These are phyloP conservation scores for Dipodascus albidus DNA, from an alignment of 805 yeast species.

Conservation along the genomic window DNA sequence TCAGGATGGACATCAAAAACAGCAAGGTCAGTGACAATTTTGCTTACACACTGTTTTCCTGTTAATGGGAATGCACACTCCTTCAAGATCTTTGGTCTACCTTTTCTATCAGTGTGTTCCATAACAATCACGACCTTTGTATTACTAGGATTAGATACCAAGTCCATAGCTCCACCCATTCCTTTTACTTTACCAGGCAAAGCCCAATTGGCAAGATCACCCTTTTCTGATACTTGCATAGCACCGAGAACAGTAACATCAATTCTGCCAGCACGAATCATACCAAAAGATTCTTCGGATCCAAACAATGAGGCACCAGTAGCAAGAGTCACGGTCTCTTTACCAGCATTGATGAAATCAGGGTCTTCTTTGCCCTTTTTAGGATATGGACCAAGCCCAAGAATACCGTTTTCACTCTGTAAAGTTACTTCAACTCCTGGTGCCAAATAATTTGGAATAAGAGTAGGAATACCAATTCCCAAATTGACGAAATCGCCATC, in stretches of 20 bases:
- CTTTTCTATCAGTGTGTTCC: slow-evolving; percentile 35
- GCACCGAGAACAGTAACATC: slow-evolving; percentile 33
- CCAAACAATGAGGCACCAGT: slow-evolving; percentile 34
- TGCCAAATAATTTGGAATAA: slow-evolving; percentile 30
- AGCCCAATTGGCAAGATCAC: slow-evolving; percentile 38
- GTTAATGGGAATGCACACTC: slow-evolving; percentile 33
- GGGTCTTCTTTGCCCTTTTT: slow-evolving; percentile 31
- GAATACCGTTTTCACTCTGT: slow-evolving; percentile 35
- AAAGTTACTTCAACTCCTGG: slow-evolving; percentile 26
- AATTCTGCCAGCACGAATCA: slow-evolving; percentile 34
- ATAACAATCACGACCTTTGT: slow-evolving; percentile 33
- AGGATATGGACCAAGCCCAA: slow-evolving; percentile 33
- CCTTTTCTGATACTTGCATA: slow-evolving; percentile 31
- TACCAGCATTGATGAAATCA: slow-evolving; percentile 35
- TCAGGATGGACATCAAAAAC: slow-evolving; percentile 31
- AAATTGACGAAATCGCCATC: slow-evolving; percentile 30
- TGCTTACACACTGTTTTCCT: slow-evolving; percentile 30
- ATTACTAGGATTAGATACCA: slow-evolving; percentile 31
- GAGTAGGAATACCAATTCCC: slow-evolving; percentile 36
- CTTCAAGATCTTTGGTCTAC: slow-evolving; percentile 32
- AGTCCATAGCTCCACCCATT: slow-evolving; percentile 41
- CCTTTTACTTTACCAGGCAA: slow-evolving; percentile 35
- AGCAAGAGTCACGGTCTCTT: slow-evolving; percentile 33
- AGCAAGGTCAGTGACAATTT: slow-evolving; percentile 34
- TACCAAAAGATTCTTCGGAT: slow-evolving; percentile 34